A percentile compares a stretch with the other conserved stretches of the same genome.
These are phyloP conservation scores for Mycocentrospora acerina DNA, from an alignment of 2,329 filamentous ascomycete species.

Conservation along the genomic window DNA sequence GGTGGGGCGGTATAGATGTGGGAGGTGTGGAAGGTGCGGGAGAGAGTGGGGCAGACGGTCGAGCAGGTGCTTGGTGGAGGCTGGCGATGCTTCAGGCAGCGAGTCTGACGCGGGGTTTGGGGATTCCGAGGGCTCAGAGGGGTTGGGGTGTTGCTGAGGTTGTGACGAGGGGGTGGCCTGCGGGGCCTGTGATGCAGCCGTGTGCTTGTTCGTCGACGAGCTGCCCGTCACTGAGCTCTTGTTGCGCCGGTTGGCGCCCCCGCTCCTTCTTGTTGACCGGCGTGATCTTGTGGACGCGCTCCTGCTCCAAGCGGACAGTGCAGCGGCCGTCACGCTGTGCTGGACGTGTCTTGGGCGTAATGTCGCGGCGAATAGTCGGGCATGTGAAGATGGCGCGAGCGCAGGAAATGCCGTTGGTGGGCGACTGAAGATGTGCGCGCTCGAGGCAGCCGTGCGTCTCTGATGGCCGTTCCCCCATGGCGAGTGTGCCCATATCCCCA, in stretches of 20 bases:
- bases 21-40: constrained; percentile 45
- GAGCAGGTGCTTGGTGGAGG: constrained; percentile 51
- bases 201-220: constrained; percentile 22
- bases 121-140: constrained; percentile 8
- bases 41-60: constrained; percentile 58
- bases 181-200: constrained; percentile 18
- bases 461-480: constrained; percentile 4
- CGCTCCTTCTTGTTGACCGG: constrained; percentile 13
- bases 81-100: constrained; percentile 19
- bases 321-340: constrained; percentile 26
- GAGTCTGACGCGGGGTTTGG: constrained; percentile 16
- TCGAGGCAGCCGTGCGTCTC: constrained; percentile 13
- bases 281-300: constrained; percentile 27
- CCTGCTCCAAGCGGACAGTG: constrained; percentile 33
- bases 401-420: constrained; percentile 4
- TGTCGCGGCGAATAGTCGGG: constrained; percentile 11
- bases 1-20: constrained; percentile 77
- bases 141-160: constrained; percentile 30
- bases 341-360: constrained; percentile 9
- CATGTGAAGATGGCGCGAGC: constrained; percentile 13
- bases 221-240: constrained; percentile 41
- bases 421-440: constrained; percentile 3
- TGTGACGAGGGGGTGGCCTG: constrained; percentile 35
- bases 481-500: constrained; percentile 9
- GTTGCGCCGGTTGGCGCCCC: constrained; percentile 28